Base-by-base conservation (phyloP, 2,329 filamentous ascomycete species). In the Apiospora sp. region DNA sequence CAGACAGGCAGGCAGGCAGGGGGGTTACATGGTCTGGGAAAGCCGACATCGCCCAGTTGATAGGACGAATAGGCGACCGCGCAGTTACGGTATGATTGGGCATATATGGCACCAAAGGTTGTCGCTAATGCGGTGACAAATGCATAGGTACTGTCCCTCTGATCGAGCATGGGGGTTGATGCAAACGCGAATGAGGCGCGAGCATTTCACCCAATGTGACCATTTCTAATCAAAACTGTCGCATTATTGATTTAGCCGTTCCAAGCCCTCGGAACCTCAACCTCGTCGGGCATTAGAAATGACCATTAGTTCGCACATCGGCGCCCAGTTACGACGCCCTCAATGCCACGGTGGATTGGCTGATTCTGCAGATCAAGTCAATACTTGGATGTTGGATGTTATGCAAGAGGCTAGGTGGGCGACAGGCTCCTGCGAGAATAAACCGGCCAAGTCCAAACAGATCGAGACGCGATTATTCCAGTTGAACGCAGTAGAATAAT, bases 201-300 rank as follows among this genome's bases (percentile, higher is more conserved):
- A 64, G 19, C 5, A 64, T 41, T 41, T n/a, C 58, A 64, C 58
- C 58, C 19, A 64, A 41, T 64, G 58, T 64, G 58, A 41, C 58
- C 58, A 41, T 64, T 22, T n/a, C 19, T n/a, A 64, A 64, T 64
- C 58, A 64, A 64, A 41, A 13, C 7, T 6, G 58, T 41, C 34
- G 34, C 58, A 64, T 64, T n/a, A 12, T 64, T 64, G 58, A 24
- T 41, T 64, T 64, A 64, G 34, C 58, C 34, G 58, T 64, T n/a
- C 58, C 58, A 41, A 41, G 14, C 58, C 22, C 58, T 64, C 58
- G 58, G 58, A 41, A 41, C 34, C 30, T 22, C 58, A 22, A 41
- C 30, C 30, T 64, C 16, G 30, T n/a, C 14, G 54, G 54, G 54
- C 54, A 37, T 61, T 37, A 13, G 30, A 34, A 37, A 37, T 19